Percentiles rank a stretch among this genome's conserved stretches.
phyloP scores from a whole-genome alignment of 1,139 yeast genomes.

The Blastobotrys arbuscula region DNA sequence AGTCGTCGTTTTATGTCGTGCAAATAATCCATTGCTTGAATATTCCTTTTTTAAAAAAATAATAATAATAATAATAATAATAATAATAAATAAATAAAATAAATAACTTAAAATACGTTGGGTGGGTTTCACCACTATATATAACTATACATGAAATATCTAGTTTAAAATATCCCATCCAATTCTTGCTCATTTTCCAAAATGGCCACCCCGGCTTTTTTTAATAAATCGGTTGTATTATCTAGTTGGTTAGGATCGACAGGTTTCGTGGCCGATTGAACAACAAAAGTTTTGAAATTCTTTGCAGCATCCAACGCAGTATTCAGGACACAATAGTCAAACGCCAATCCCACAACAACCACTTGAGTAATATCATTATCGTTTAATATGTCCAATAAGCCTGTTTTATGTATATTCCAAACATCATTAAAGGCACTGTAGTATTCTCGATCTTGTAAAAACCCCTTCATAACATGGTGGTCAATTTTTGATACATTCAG shows the following conservation, averaged over 20 bases:
- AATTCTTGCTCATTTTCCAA: background rate
- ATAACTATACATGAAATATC: background rate
- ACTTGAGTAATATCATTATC: slow-evolving; percentile 51
- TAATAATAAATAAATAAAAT: background rate
- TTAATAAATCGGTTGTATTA: background rate
- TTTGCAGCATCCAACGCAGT: slow-evolving; percentile 65
- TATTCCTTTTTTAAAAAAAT: background rate
- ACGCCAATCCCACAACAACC: slow-evolving; percentile 74
- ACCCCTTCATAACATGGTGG: slow-evolving; percentile 60
- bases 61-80: background rate
- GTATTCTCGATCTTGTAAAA: slow-evolving; percentile 65
- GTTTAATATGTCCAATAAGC: slow-evolving; percentile 46
- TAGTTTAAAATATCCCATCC: background rate
- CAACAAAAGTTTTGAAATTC: slow-evolving; percentile 61
- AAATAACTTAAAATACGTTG: background rate
- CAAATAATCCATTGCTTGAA: background rate
- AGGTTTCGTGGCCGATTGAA: slow-evolving; percentile 40
- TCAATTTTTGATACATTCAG: slow-evolving; percentile 32
- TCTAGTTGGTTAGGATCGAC: background rate
- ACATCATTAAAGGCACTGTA: slow-evolving; percentile 85
- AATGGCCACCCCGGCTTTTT: slow-evolving; percentile 2
- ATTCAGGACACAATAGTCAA: slow-evolving; percentile 75
- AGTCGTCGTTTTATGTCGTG: background rate
- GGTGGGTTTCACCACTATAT: too few relatives aligned
- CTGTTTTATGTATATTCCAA: slow-evolving; percentile 71